Percentiles rank a stretch among this genome's conserved stretches.
Conservation (phyloP, 371 early-diverging fungal species). For the Rhizopus stolonifer region DNA sequence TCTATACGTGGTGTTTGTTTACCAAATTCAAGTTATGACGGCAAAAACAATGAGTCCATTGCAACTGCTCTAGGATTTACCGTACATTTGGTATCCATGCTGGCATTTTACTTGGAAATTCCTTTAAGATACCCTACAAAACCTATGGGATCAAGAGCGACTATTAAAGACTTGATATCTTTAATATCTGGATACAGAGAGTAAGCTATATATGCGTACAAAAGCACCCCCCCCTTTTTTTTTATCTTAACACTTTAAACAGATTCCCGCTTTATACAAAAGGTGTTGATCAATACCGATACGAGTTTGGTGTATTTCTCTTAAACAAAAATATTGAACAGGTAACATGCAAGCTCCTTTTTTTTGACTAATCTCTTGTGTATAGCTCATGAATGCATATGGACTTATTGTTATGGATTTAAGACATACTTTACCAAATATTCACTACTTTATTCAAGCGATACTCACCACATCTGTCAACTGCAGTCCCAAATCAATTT, state of each 20-base stretch:
- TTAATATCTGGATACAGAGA: constrained; percentile 52
- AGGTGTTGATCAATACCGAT: constrained; percentile 70
- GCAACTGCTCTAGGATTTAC: constrained; percentile 77
- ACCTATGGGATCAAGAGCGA: constrained; percentile 78
- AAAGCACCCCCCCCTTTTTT: too few species aligned
- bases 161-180: constrained; percentile 68
- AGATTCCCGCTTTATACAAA: constrained; percentile 78
- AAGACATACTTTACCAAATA: constrained; percentile 77
- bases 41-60: constrained; percentile 66
- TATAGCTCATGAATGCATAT: constrained; percentile 72
- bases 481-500: constrained; percentile 43
- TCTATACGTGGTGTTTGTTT: constrained; percentile 66
- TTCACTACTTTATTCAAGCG: constrained; percentile 65
- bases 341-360: constrained; percentile 34
- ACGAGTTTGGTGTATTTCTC: constrained; percentile 84
- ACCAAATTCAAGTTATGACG: constrained; percentile 63
- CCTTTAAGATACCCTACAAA: constrained; percentile 76
- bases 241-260: constrained; percentile 1
- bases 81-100: constrained; percentile 68
- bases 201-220: constrained; percentile 31
- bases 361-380: background rate
- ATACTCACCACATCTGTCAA: constrained; percentile 55
- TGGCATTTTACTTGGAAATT: constrained; percentile 72
- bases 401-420: constrained; percentile 73
- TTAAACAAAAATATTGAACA: constrained; percentile 87